Percentiles rank a stretch among this genome's conserved stretches.
These are phyloP conservation scores for Delitschia confertaspora DNA, from an alignment of 495 filamentous ascomycete species.

Conservation along the genomic window DNA sequence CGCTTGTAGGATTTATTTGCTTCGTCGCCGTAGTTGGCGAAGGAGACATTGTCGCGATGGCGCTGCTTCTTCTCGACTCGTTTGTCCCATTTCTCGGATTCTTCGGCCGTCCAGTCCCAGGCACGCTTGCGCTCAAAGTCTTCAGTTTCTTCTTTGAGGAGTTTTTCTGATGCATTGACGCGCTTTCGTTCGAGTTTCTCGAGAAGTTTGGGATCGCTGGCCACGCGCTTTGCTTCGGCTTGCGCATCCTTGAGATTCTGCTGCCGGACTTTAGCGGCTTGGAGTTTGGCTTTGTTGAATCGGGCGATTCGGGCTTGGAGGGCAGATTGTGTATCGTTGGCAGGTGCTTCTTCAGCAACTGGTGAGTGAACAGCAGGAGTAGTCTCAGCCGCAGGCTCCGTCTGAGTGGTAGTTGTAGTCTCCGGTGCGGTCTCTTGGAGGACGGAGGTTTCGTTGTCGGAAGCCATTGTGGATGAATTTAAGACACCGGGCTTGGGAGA, in stretches of 20 bases:
- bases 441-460: too few relatives aligned
- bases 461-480: too few relatives aligned
- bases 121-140: constrained; percentile 97
- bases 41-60: constrained; percentile 76
- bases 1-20: constrained; percentile 88
- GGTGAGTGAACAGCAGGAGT: too few relatives aligned
- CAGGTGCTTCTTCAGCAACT: not conserved
- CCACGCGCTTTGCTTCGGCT: constrained; percentile 69
- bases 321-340: constrained; percentile 12
- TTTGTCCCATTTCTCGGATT: constrained; percentile 88
- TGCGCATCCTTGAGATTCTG: constrained; percentile 72
- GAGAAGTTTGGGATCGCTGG: constrained; percentile 55
- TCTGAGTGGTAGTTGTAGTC: too few relatives aligned
- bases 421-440: too few relatives aligned
- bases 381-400: too few relatives aligned
- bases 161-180: constrained; percentile 81
- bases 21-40: constrained; percentile 81
- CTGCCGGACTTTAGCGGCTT: constrained; percentile 54
- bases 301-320: constrained; percentile 32
- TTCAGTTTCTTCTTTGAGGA: constrained; percentile 82
- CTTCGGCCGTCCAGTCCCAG: constrained; percentile 97
- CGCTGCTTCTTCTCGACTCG: constrained; percentile 76
- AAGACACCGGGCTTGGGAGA: too few relatives aligned
- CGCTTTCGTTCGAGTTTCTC: constrained; percentile 66
- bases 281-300: constrained; percentile 82